Evolutionary conservation across 2,329 filamentous ascomycete species (phyloP).

Genomic region (Lachnellula suecica): DNA sequence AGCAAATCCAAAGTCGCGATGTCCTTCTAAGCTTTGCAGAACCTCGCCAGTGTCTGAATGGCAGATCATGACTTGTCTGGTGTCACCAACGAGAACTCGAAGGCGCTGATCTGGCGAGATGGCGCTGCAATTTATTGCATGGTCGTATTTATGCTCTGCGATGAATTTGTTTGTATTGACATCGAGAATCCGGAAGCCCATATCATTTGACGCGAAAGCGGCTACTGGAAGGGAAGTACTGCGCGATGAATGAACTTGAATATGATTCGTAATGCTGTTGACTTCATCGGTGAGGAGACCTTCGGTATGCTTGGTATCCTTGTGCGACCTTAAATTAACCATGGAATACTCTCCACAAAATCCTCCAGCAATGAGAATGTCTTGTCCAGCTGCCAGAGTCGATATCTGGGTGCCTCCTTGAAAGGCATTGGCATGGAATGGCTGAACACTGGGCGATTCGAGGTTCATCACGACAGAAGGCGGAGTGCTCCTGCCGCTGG

Average conservation of each 20-base stretch:
- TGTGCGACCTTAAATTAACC: conserved; percentile 31
- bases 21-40: conserved; percentile 58
- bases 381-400: conserved; percentile 32
- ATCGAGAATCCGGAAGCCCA: conserved; percentile 57
- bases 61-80: conserved; percentile 62
- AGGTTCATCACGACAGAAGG: conserved; percentile 27
- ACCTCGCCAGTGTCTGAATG: conserved; percentile 65
- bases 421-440: conserved; percentile 16
- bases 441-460: conserved; percentile 25
- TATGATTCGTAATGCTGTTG: conserved; percentile 65
- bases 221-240: conserved; percentile 51
- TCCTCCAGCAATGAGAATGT: conserved; percentile 38
- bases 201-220: conserved; percentile 64
- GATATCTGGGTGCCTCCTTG: conserved; percentile 30
- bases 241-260: conserved; percentile 57
- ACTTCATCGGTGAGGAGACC: conserved; percentile 46
- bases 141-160: conserved; percentile 52
- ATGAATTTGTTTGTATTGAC: conserved; percentile 58
- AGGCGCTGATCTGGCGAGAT: conserved; percentile 70
- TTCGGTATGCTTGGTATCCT: conserved; percentile 32
- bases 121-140: conserved; percentile 71
- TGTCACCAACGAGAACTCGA: conserved; percentile 72
- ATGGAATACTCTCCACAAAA: conserved; percentile 40
- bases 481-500: conserved; percentile 38
- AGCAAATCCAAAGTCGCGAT: conserved; percentile 71